Percentiles rank a stretch among this genome's conserved stretches.
Conservation (phyloP, 1,139 yeast genomes). For the Geotrichum histeridarum region DNA sequence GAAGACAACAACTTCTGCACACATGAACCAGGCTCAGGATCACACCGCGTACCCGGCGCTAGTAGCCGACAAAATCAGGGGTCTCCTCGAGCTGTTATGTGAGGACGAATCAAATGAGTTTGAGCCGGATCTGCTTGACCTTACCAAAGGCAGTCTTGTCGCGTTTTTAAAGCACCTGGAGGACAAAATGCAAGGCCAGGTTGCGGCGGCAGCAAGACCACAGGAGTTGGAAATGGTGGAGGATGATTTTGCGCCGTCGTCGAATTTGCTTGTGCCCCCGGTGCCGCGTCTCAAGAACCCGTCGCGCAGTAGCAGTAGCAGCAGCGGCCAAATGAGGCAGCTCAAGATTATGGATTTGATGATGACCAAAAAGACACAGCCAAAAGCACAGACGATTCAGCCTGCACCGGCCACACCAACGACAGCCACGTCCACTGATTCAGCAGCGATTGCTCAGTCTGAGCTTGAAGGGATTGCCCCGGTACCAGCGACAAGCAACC, state of each 20-base stretch:
- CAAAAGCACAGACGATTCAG: no score
- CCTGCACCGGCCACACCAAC: neutral
- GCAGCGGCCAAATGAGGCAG: no score
- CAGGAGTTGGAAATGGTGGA: neutral
- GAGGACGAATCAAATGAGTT: neutral
- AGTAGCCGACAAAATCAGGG: no score
- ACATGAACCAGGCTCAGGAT: no score
- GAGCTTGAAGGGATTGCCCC: neutral
- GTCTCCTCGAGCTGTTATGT: no score
- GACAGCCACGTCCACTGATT: neutral
- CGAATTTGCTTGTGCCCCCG: conserved; percentile 1
- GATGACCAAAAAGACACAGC: no score
- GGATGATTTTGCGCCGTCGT: neutral
- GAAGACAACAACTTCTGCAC: no score
- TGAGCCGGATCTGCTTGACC: neutral
- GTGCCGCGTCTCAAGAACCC: neutral
- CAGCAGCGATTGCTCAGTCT: neutral
- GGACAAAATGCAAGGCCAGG: neutral
- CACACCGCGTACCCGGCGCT: no score
- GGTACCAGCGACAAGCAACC: neutral
- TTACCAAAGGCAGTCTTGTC: neutral
- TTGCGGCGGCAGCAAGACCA: no score
- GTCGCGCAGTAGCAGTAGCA: neutral
- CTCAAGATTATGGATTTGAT: no score
- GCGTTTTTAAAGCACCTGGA: neutral